These are phyloP conservation scores for Agapanthus africanus DNA, from an alignment of 106 monocot genomes.

Conservation along the genomic window DNA sequence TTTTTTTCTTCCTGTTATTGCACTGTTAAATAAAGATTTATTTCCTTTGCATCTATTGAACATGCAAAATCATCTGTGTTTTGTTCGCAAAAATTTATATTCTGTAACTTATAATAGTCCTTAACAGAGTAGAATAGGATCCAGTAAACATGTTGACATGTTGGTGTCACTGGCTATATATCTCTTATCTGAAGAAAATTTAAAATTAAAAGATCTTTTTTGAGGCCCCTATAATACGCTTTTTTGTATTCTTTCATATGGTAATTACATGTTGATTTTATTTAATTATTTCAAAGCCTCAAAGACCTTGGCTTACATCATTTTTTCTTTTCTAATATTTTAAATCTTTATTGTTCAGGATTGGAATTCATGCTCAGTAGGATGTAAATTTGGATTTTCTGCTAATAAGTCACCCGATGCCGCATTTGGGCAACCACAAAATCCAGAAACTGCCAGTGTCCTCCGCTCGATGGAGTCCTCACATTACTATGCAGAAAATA, in stretches of 20 bases:
- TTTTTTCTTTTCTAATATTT: neutral
- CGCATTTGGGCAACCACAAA: conserved; percentile 32
- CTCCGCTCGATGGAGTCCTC: conserved; percentile 92
- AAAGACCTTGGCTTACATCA: neutral
- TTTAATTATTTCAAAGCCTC: neutral
- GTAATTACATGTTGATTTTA: neutral
- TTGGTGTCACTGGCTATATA: neutral
- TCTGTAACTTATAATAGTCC: neutral
- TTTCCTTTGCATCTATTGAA: neutral
- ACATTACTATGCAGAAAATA: conserved; percentile 69
- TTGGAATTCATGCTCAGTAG: conserved; percentile 73
- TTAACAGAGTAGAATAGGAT: neutral
- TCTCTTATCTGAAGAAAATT: neutral
- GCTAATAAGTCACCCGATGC: conserved; percentile 49
- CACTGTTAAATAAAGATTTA: neutral
- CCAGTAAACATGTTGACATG: neutral
- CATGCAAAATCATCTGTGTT: neutral
- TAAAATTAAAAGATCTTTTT: neutral
- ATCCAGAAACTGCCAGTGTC: conserved; percentile 32
- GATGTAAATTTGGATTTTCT: conserved; percentile 56
- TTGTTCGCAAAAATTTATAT: neutral
- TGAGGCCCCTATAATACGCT: neutral
- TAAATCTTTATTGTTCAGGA: conserved; percentile 26
- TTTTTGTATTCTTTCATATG: neutral
- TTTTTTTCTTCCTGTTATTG: neutral